Evolutionary conservation across 305 asterid species (phyloP), one percentile per base, ranked within the genome.

Genomic region (Fraxinus baroniana): DNA sequence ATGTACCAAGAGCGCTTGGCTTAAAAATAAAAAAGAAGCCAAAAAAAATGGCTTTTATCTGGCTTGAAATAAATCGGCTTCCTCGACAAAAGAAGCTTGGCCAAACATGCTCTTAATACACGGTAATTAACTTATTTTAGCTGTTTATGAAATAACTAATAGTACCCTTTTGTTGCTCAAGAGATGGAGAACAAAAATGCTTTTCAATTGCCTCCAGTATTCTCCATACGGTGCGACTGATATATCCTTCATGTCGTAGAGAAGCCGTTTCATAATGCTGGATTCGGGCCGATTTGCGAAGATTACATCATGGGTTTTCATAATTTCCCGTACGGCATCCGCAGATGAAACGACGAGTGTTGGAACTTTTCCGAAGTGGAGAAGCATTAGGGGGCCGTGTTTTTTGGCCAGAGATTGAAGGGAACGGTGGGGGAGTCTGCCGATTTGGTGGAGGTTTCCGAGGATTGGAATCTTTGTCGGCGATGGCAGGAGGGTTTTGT

Each of bases 391-490:
- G 2, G 91, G 93, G 46, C 97, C 97, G 10, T 33, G 76, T 44
- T 82, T 87, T 74, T 80, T 84, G 71, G 97, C 83, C 0, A 89
- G 85, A 12, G 75, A 28, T 77, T 62, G 49, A 30, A 92, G 90
- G 10, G 91, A 85, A 28, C 78, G 79, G 83, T 90, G 96, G 3
- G 96, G 93, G 41, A 79, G 78, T 18, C 78, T 84, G 17, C 93
- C 89, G 0, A 92, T 89, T 72, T 82, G 92, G 79, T 91, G 93
- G 72, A 91, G 91, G 84, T 90, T 91, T 20, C 94, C 97, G 0
- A 92, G 86, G 17, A 92, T 78, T 12, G 97, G 94, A 5, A 92
- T 90, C 6, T 81, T 87, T 6, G 78, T 87, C 2, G 94, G 97
- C 82, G 88, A 77, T 41, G 95, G 94, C 22, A 85, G 91, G 71